Evolutionary conservation across 2,329 filamentous ascomycete genomes (phyloP), one percentile per base, ranked within the genome.

Genomic region (Colletotrichum euphorbiae): DNA sequence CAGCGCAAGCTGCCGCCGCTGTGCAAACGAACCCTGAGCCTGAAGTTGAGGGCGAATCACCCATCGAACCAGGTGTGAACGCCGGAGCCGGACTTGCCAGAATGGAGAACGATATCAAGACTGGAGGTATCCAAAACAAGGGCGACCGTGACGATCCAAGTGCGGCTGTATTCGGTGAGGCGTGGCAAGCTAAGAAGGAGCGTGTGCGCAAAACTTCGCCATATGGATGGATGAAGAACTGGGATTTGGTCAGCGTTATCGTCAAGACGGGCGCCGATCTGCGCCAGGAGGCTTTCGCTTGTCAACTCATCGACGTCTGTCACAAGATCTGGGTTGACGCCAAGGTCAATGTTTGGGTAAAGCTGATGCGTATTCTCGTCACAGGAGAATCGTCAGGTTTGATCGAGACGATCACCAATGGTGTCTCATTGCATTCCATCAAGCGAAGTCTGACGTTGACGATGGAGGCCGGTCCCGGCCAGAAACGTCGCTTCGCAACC

Each of bases 71-170:
- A 15, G 81, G 80, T 28, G 83, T 90, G 67, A 92, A 92, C 72
- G 85, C 89, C 13, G 91, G 88, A 66, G 92, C 92, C 9, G 93
- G 93, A 66, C 89, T 91, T 60, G 93, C 92, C 62, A 87, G 93
- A 65, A 96, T 96, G 93, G 93, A 96, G 77, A 96, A 96, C 75
- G 93, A 96, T 76, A 87, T 93, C 78, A 95, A 94, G 81, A 96
- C 93, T 13, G 93, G 92, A 71, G 93, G 93, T 62, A 89, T 96
- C 13, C 91, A 92, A 75, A 88, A 91, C 59, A 91, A 92, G 75
- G 92, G 92, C 38, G 93, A 96, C 77, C 89, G 93, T 42, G 93
- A 96, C 74, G 93, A 96, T 75, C 93, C 93, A 46, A 94, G 92
- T 74, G 93, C 93, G 40, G 93, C 93, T 9, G 93, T 93, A 5